phyloP scores from a whole-genome alignment of 192 early-diverging fungal species.

The Rhizoclosmatium globosum region DNA sequence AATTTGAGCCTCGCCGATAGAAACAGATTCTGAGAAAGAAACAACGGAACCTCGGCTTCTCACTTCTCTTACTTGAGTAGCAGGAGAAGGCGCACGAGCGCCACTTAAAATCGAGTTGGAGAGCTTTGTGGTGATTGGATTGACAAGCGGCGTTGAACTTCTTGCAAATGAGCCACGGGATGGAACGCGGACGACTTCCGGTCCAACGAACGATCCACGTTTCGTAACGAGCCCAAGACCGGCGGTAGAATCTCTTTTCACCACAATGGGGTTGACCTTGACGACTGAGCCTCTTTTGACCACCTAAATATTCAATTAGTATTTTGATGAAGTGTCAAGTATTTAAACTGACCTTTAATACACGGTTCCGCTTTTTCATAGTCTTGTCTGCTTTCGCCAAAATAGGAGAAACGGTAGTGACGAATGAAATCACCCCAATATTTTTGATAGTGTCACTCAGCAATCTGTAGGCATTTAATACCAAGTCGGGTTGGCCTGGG shows the following conservation, averaged over 20 bases:
- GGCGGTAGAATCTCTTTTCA: background rate
- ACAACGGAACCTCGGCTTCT: constrained; percentile 21
- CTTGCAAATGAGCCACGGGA: background rate
- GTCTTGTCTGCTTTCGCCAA: constrained; percentile 21
- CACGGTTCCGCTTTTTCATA: constrained; percentile 4
- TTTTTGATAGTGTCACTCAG: background rate
- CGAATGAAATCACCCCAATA: constrained; percentile 5
- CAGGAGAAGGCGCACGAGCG: background rate
- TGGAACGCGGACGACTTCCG: background rate
- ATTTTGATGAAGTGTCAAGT: constrained; percentile 3
- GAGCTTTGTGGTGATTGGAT: background rate
- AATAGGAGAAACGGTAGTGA: constrained; percentile 21
- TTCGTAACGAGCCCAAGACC: too few relatives aligned
- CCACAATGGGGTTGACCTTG: background rate
- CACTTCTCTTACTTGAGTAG: background rate
- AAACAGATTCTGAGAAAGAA: background rate
- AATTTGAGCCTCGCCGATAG: background rate
- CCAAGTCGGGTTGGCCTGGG: background rate
- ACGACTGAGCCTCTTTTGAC: too few relatives aligned
- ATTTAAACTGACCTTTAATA: constrained; percentile 6
- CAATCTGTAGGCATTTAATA: background rate
- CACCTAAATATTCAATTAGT: too few relatives aligned
- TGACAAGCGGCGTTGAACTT: background rate
- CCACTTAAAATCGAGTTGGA: too few relatives aligned
- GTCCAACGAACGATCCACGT: constrained; percentile 5